Base-by-base conservation (phyloP, 179 eudicot species). In the Silene vulgaris region DNA sequence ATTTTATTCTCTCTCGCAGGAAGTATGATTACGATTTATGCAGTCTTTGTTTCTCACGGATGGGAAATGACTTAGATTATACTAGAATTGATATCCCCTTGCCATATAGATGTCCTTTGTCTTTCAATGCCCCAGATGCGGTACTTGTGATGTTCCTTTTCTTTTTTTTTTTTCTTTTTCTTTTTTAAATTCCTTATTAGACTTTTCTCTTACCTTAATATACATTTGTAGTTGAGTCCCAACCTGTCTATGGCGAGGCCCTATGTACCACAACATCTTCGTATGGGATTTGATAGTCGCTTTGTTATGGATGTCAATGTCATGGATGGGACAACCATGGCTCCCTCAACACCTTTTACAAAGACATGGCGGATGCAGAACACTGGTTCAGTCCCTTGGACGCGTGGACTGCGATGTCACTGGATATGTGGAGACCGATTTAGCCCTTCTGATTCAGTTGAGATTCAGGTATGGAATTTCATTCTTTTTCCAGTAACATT, bases 301-400 rank as follows among this genome's bases (percentile, higher is more conserved):
- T 93, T 96, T 82, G 81, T 96, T 71, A 75, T 62, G 79, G 97
- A 93, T 83, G 89, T 96, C 23, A 96, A 88, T 77, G 77, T 96
- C 26, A 19, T 83, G 65, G 97, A 96, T 88, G 99, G 96, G 40
- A 93, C 97, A 70, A 50, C 83, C 30, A 84, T 96, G 97, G 88
- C 96, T 43, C 96, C 97, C n/a, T 84, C 72, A 72, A 88, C 92
- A 1, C 90, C 86, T 65, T 96, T 96, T 76, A 96, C 97, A 65
- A 96, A 96, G 82, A 93, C 89, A 26, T 96, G 99, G 99, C 80
- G 90, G 75, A 86, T 96, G 92, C 89, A 82, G 80, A 96, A 96
- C 84, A 89, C 72, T 79, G 97, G 99, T 43, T 67, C 73, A 7
- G 45, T 79, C 45, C 77, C 79, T 23, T 96, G 99, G 99, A 85